A percentile compares a stretch with the other conserved stretches of the same genome.
phyloP scores from a whole-genome alignment of 257 asterid species.

The Ligustrum vulgare region DNA sequence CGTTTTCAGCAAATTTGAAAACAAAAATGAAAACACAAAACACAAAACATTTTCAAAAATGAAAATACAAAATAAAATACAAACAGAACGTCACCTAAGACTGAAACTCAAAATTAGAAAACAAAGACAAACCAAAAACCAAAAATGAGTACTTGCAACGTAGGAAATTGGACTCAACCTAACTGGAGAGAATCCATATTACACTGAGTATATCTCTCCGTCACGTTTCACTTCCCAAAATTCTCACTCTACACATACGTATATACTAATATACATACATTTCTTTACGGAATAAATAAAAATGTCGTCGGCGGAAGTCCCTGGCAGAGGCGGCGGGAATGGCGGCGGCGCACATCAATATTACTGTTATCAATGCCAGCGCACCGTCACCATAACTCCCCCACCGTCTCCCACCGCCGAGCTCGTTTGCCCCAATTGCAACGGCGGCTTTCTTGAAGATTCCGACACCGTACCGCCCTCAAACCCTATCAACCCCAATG shows the following conservation, averaged over 20 bases:
- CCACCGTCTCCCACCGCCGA: conserved; percentile 57
- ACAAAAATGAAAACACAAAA: too few relatives aligned
- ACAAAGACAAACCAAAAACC: too few relatives aligned
- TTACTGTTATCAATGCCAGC: conserved; percentile 72
- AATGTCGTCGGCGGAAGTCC: conserved; percentile 45
- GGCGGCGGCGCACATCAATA: conserved; percentile 33
- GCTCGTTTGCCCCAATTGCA: conserved; percentile 73
- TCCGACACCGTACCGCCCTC: conserved; percentile 49
- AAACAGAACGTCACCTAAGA: too few relatives aligned
- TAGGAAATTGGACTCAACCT: neutral
- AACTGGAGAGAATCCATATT: neutral
- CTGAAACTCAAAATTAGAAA: too few relatives aligned
- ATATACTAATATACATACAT: neutral
- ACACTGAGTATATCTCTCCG: neutral
- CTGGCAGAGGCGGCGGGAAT: conserved; percentile 34
- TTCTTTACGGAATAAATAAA: neutral
- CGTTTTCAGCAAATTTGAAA: too few relatives aligned
- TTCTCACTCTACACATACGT: neutral
- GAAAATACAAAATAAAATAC: too few relatives aligned
- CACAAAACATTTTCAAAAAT: too few relatives aligned
- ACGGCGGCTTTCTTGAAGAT: conserved; percentile 69
- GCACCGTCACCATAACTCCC: conserved; percentile 47
- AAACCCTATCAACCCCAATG: conserved; percentile 26
- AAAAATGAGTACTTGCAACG: neutral
- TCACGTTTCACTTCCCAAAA: conserved; percentile 26